Base-by-base conservation (phyloP, 139 green algal species). In the Tetradesmus lagerheimii region DNA sequence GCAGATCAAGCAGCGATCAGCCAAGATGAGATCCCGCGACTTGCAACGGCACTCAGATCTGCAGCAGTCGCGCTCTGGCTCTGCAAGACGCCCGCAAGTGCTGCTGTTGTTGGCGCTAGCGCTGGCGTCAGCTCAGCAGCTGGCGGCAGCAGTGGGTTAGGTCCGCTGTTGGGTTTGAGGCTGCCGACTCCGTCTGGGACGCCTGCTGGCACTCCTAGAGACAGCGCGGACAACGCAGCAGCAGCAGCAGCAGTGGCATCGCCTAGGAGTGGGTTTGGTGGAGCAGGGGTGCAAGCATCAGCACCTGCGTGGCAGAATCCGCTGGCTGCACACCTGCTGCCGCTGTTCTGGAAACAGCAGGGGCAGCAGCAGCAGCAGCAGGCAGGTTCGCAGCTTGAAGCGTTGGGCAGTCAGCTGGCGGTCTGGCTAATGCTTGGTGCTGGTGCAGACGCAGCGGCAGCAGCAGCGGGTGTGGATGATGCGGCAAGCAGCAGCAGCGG, bases 371-470 rank as follows among this genome's bases (percentile, higher is more conserved):
- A 45, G 45, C 29, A 50, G 78, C 37, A 50, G 39, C 38, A 85
- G 78, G 78, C 25, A 71, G 57, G 57, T 71, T 20, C 29, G 34
- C 64, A 64, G 29, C 84, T 82, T 27, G 14, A 29, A 16, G 6
- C 4, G 3, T 34, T 77, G 11, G 80, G 43, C 1, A 38, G 29
- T 38, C 67, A 83, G 67, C 71, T 89, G 71, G 45, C 45, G n/a
- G 74, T 53, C 14, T 89, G 71, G 71, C 71, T 89, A 31, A 80
- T 89, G 85, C 31, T 88, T 57, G 80, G 75, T 8, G 35, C 93
- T 85, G 91, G 83, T 86, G 35, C 89, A 90, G 83, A 74, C 57
- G 76, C 81, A 86, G 45, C 93, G 91, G 80, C 82, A 91, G 79
- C 43, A 83, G 37, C 74, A 89, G 38, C 43, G 89, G n/a, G 57